phyloP scores from a whole-genome alignment of 305 asterid species.

The Rubia tinctorum region DNA sequence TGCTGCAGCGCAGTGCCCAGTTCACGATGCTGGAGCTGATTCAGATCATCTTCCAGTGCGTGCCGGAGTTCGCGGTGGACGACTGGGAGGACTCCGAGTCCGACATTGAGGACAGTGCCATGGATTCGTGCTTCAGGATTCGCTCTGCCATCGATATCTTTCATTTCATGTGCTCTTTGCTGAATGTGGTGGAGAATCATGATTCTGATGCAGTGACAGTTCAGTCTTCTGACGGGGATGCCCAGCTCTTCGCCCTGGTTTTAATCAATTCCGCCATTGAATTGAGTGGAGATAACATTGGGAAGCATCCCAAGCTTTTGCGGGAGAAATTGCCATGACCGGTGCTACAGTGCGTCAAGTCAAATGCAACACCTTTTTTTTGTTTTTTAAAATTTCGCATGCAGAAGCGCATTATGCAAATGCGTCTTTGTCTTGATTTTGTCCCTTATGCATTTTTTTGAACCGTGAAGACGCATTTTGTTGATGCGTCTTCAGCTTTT shows the following conservation, averaged over 20 bases:
- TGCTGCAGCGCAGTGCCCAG: conserved; percentile 82
- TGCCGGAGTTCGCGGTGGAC: conserved; percentile 72
- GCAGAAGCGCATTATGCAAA: no score
- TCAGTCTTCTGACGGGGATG: conserved; percentile 59
- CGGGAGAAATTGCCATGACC: no score
- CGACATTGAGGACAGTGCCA: conserved; percentile 66
- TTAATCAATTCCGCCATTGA: conserved; percentile 79
- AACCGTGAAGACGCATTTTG: no score
- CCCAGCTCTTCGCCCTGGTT: conserved; percentile 69
- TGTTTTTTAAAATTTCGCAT: no score
- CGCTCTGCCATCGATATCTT: conserved; percentile 77
- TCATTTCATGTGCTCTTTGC: conserved; percentile 84
- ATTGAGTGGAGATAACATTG: conserved; percentile 88
- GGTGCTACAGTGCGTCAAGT: no score
- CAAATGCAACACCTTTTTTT: no score
- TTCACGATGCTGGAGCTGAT: conserved; percentile 82
- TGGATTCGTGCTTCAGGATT: conserved; percentile 73
- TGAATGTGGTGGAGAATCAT: conserved; percentile 65
- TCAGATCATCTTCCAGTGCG: conserved; percentile 57
- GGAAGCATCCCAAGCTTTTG: conserved; percentile 81
- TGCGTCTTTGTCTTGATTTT: no score
- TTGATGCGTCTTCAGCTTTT: no score
- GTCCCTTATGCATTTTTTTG: no score
- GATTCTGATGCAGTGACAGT: conserved; percentile 51
- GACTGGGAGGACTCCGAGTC: conserved; percentile 88